A percentile compares a stretch with the other conserved stretches of the same genome.
Conservation (phyloP, 495 filamentous ascomycete species). For the Tuber magnatum region DNA sequence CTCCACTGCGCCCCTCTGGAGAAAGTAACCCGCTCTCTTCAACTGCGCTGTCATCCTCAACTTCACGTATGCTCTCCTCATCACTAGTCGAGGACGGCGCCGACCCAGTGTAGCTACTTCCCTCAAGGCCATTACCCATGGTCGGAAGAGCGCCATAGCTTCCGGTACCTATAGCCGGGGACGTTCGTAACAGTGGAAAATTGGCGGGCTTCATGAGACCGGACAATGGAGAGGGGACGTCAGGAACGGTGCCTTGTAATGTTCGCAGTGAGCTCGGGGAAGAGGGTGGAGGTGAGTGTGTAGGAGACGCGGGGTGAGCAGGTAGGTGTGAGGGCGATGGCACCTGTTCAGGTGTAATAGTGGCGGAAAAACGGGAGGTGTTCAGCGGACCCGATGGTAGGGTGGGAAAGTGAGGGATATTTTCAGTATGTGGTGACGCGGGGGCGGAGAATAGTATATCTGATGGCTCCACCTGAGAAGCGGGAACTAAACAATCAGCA, state of each 20-base stretch:
- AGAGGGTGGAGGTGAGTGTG: neutral
- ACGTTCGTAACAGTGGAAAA: constrained; percentile 50
- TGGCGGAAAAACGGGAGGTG: neutral
- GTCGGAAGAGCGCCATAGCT: constrained; percentile 53
- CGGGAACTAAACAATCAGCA: neutral
- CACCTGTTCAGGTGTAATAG: neutral
- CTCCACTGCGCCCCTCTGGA: neutral
- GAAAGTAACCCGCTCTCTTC: neutral
- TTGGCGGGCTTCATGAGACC: constrained; percentile 28
- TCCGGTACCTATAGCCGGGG: constrained; percentile 52
- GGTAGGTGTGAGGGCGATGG: constrained; percentile 5
- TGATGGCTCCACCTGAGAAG: neutral
- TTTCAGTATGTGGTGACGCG: neutral
- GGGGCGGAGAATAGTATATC: neutral
- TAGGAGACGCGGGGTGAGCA: constrained; percentile 4
- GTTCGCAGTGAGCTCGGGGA: neutral
- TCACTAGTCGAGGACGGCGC: constrained; percentile 18
- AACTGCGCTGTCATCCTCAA: constrained; percentile 34
- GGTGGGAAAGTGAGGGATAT: neutral
- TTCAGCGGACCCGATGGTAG: neutral
- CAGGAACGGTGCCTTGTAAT: neutral
- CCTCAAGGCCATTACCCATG: constrained; percentile 1
- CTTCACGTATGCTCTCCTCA: constrained; percentile 21
- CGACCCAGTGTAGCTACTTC: constrained; percentile 15
- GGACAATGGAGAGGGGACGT: constrained; percentile 7